A percentile compares a stretch with the other conserved stretches of the same genome.
phyloP scores from a whole-genome alignment of 78 protist genomes.

The Capsaspora owczarzaki region DNA sequence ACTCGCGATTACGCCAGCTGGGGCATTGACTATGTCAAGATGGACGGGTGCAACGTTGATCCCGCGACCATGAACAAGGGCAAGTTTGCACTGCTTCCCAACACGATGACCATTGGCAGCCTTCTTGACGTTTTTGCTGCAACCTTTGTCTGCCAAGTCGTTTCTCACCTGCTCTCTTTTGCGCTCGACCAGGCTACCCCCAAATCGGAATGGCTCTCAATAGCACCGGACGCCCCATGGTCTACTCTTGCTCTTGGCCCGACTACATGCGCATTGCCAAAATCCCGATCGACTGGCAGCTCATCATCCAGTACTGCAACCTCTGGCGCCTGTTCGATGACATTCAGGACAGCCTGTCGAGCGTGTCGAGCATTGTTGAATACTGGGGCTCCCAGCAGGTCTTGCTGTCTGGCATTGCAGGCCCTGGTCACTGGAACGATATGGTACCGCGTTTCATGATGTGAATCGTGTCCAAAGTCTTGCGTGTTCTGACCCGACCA shows the following conservation, averaged over 20 bases:
- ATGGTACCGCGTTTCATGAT: too few relatives aligned
- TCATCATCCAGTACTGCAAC: conserved; percentile 11
- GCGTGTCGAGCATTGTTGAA: neutral
- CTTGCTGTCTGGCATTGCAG: neutral
- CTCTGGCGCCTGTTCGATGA: conserved; percentile 13
- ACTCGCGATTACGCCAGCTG: conserved; percentile 58
- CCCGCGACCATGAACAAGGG: too few relatives aligned
- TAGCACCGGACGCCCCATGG: neutral
- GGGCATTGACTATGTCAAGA: conserved; percentile 56
- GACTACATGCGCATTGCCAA: conserved; percentile 5
- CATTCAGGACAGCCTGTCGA: neutral
- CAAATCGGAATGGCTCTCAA: neutral
- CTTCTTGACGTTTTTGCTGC: too few relatives aligned
- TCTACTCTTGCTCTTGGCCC: conserved; percentile 27
- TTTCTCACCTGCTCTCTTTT: too few relatives aligned
- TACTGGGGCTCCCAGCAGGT: conserved; percentile 3
- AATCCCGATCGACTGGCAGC: neutral
- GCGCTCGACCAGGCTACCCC: neutral
- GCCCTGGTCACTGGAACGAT: too few relatives aligned
- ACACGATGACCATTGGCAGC: too few relatives aligned
- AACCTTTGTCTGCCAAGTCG: too few relatives aligned
- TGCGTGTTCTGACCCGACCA: too few relatives aligned
- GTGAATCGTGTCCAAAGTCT: too few relatives aligned
- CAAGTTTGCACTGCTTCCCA: too few relatives aligned
- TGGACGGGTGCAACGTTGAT: conserved; percentile 58